Conservation (phyloP, 805 yeast species). For the Metschnikowia henanensis region DNA sequence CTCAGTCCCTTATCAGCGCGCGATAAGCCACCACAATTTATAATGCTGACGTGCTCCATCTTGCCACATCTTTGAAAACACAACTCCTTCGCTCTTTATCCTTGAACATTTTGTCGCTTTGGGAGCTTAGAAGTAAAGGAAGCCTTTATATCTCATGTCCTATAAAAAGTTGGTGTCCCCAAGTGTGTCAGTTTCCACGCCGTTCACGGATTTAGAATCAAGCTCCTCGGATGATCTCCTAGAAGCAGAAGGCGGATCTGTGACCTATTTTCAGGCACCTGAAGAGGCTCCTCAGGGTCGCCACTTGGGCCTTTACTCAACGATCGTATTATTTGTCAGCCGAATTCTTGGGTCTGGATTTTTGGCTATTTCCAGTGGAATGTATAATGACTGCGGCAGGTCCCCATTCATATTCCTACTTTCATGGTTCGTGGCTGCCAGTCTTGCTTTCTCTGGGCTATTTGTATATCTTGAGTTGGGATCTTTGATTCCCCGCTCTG, state of each 20-base stretch:
- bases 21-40: too few species aligned
- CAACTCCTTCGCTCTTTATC: background rate
- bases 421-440: slow-evolving; percentile 64
- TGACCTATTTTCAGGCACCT: slow-evolving; percentile 27
- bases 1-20: too few species aligned
- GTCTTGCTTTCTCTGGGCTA: slow-evolving; percentile 65
- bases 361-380: slow-evolving; percentile 68
- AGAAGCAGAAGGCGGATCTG: background rate
- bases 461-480: slow-evolving; percentile 71
- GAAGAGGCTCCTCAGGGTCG: slow-evolving; percentile 73
- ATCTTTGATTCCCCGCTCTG: slow-evolving; percentile 67
- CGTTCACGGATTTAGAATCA: slow-evolving; percentile 10
- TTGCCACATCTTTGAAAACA: background rate
- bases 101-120: too few species aligned
- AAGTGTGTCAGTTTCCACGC: slow-evolving; percentile 2
- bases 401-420: slow-evolving; percentile 58
- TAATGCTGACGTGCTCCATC: background rate
- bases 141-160: too few species aligned
- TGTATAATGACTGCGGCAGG: slow-evolving; percentile 68
- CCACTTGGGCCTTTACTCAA: slow-evolving; percentile 68
- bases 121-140: too few species aligned
- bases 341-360: slow-evolving; percentile 79
- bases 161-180: slow-evolving; percentile 11
- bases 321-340: slow-evolving; percentile 61
- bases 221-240: slow-evolving; percentile 5